Base-by-base conservation (phyloP, 2,329 filamentous ascomycete genomes). In the Paramyrothecium sp. region DNA sequence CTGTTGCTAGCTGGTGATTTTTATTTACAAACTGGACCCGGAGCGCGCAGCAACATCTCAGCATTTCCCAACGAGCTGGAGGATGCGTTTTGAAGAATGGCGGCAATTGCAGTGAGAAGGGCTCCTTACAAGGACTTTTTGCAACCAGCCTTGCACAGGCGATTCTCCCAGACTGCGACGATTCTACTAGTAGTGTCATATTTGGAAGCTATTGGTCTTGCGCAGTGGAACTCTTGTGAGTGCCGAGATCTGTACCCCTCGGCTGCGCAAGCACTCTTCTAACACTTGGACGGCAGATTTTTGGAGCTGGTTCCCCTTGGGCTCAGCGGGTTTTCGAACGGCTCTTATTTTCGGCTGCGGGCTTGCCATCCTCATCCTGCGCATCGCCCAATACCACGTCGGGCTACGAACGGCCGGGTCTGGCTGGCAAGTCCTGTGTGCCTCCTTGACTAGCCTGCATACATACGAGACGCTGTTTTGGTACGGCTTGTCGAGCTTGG, bases 281-380 rank as follows among this genome's bases (percentile, higher is more conserved):
- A 51, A 65, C 57, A 22, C 19, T 54, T 33, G 55, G 58, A 53
- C 52, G 51, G 22, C 64, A 94, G 91, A 86, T 53, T 77, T 97
- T 60, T 97, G 92, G 92, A 80, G 87, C 65, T 94, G 91, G 89
- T 92, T 96, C 63, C 92, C 92, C 22, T 67, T 97, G 44, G 90
- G 92, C 54, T 81, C 82, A 56, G 85, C 89, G 49, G 92, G 91
- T 58, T 73, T 96, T 56, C 89, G 92, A 65, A 84, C 91, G 7
- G 70, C 88, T 17, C 81, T 92, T 60, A 83, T 97, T 61, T 94
- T 93, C 75, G 77, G 90, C 60, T 89, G 88, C 65, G 87, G 86
- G 59, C 84, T 97, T 58, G 79, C 86, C 56, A 83, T 97, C 63
- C 90, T 96, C 75, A 83, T 97, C 64, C 84, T 97, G 54, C 91